Base-by-base conservation (phyloP, 768 basidiomycete species). In the Hydnomerulius pinastri region DNA sequence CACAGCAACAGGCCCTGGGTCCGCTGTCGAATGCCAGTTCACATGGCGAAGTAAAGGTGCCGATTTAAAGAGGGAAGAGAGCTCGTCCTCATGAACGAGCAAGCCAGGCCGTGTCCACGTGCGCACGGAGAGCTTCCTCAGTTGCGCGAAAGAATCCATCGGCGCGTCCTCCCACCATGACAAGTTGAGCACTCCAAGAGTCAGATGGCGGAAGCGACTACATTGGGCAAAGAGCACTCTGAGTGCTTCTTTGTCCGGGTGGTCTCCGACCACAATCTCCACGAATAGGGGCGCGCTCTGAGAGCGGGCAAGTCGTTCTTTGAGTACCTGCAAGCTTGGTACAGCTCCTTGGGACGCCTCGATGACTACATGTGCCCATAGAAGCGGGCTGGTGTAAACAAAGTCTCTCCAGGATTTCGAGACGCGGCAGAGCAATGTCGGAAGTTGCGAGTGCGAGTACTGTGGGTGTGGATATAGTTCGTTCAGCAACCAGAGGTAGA, bases 351-450 rank as follows among this genome's bases (percentile, higher is more conserved):
- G 30, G 11, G 36, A 29, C 6, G 28, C 39, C 3, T 23, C 25
- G 11, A 41, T 30, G 17, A 28, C 15, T 17, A 40, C 37, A 23
- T 40, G 29, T 6, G 38, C 28, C 47, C 47, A 48, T 4, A 48
- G 39, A 15, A 32, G 13, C 9, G 47, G 47, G 13, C 38, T 40
- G 21, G 24, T 13, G 15, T 48, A 41, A 12, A 48, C 47, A 29
- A 48, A 40, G 3, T 48, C 47, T 32, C 21, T 48, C 47, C 47
- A 48, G 20, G 36, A 20, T 28, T 41, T 48, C 9, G 37, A 40
- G 28, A 48, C 47, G 24, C 17, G 18, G 28, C 47, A 48, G 38
- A 48, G 47, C 18, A 32, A n/a, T 10, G 20, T 11, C 4, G 47
- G 47, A 17, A 32, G 25, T 20, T 48, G 33, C 4, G 47, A 32